Evolutionary conservation across 129 eudicot genomes (phyloP).

Genomic region (Saussurea involucrata): DNA sequence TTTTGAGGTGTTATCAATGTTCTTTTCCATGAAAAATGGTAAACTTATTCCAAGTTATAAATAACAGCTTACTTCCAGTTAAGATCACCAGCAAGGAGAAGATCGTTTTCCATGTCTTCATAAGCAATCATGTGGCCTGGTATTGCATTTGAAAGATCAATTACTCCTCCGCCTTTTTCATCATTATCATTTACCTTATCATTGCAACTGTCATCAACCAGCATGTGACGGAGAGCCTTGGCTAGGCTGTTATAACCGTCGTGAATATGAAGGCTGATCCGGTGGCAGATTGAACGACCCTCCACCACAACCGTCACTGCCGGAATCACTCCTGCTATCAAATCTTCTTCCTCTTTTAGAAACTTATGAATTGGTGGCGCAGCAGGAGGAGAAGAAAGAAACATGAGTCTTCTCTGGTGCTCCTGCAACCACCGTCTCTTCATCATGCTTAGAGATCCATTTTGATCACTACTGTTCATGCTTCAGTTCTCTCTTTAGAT

Average conservation of each 20-base stretch:
- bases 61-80: conserved; percentile 68
- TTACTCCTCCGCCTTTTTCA: not conserved
- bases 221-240: conserved; percentile 65
- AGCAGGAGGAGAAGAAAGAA: not conserved
- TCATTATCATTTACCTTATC: not conserved
- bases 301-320: conserved; percentile 89
- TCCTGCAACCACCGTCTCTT: conserved; percentile 39
- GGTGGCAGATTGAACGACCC: conserved; percentile 90
- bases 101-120: conserved; percentile 93
- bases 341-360: conserved; percentile 43
- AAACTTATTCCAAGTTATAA: no score
- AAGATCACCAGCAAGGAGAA: conserved; percentile 93
- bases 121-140: conserved; percentile 92
- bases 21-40: not conserved
- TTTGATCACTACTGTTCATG: conserved; percentile 41
- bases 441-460: conserved; percentile 30
- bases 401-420: conserved; percentile 28
- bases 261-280: conserved; percentile 76
- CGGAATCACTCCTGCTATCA: conserved; percentile 52
- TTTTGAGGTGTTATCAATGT: not conserved
- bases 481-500: conserved; percentile 17
- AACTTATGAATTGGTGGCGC: conserved; percentile 23
- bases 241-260: conserved; percentile 73
- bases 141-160: conserved; percentile 77
- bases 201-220: conserved; percentile 30